A percentile compares a stretch with the other conserved stretches of the same genome.
phyloP scores from a whole-genome alignment of 208 protist genomes.

The Acanthamoeba lenticulata region DNA sequence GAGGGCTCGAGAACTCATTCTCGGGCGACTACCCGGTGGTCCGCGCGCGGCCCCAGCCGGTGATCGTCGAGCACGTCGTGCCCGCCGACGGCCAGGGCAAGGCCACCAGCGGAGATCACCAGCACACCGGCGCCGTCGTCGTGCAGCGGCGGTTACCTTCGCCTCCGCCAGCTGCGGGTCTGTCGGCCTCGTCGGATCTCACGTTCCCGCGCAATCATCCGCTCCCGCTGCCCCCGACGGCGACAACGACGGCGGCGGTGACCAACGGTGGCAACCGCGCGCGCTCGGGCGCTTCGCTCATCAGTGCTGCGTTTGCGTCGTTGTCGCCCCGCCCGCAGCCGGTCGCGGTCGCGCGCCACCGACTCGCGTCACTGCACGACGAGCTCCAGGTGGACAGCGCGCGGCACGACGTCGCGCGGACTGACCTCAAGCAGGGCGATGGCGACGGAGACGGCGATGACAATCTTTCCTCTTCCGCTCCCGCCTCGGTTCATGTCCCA shows the following conservation, averaged over 20 bases:
- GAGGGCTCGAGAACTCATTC: background rate
- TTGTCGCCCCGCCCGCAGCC: background rate
- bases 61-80: too few relatives aligned
- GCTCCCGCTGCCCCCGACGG: background rate
- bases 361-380: background rate
- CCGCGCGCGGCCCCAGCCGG: background rate
- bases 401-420: background rate
- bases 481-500: too few relatives aligned
- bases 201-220: slow-evolving; percentile 1
- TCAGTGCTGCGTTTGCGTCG: background rate
- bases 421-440: background rate
- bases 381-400: background rate
- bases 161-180: too few relatives aligned
- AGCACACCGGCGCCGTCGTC: background rate
- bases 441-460: background rate
- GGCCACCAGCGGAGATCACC: background rate
- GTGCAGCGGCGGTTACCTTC: background rate
- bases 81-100: background rate
- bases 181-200: too few relatives aligned
- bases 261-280: background rate
- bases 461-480: too few relatives aligned
- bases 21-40: background rate
- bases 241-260: background rate
- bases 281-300: too few relatives aligned
- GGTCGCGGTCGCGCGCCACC: background rate